These are phyloP conservation scores for Pugionium cornutum DNA, from an alignment of 345 rosid species.

Conservation along the genomic window DNA sequence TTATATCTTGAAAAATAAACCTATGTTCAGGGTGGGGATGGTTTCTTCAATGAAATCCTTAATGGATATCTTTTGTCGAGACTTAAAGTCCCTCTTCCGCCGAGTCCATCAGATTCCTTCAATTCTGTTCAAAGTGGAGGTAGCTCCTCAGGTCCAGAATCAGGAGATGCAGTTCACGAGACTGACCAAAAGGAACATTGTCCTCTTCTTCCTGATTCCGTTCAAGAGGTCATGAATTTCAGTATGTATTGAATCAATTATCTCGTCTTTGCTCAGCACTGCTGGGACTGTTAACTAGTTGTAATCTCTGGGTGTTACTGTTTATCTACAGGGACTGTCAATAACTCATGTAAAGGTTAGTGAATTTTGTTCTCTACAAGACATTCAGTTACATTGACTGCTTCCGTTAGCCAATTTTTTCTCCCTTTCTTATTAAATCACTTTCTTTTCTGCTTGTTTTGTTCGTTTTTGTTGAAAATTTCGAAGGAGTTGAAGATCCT, in stretches of 20 bases:
- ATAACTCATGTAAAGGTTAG: slow-evolving; percentile 51
- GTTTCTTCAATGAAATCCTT: slow-evolving; percentile 89
- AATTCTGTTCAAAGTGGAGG: slow-evolving; percentile 44
- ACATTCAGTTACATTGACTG: slow-evolving; percentile 6
- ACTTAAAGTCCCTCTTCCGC: slow-evolving; percentile 82
- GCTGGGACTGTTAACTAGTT: slow-evolving; percentile 26
- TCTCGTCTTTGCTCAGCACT: slow-evolving; percentile 19
- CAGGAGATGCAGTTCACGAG: slow-evolving; percentile 44
- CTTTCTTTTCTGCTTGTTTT: slow-evolving; percentile 23
- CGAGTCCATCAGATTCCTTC: slow-evolving; percentile 61
- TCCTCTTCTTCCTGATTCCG: slow-evolving; percentile 53
- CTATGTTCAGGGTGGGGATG: slow-evolving; percentile 82
- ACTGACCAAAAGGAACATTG: slow-evolving; percentile 47
- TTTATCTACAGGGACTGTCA: slow-evolving; percentile 48
- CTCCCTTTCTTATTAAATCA: neutral
- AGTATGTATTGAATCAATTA: slow-evolving; percentile 40
- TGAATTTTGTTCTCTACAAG: slow-evolving; percentile 17
- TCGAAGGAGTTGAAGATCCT: slow-evolving; percentile 48
- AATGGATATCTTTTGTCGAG: slow-evolving; percentile 81
- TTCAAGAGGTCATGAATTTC: slow-evolving; percentile 43
- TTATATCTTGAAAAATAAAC: neutral
- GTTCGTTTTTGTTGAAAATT: slow-evolving; percentile 27
- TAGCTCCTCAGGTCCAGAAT: slow-evolving; percentile 39
- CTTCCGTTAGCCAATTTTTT: neutral
- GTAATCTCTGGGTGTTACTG: slow-evolving; percentile 27